These are phyloP conservation scores for Aspergillus sclerotialis DNA, from an alignment of 2,329 filamentous ascomycete species.

Conservation along the genomic window DNA sequence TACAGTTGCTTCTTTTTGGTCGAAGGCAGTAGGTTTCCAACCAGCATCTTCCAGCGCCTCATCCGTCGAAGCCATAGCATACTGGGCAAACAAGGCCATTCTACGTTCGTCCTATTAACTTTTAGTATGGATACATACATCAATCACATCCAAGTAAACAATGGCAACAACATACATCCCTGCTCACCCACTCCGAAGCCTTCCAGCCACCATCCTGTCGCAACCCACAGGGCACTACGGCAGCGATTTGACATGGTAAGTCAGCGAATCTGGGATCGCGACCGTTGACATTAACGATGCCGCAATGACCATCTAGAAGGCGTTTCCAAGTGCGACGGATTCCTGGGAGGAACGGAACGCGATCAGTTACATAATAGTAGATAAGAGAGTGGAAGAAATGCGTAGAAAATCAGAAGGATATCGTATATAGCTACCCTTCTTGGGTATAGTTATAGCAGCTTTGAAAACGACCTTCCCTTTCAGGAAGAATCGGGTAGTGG, in stretches of 20 bases:
- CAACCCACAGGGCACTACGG: slow-evolving; percentile 61
- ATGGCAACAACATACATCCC: slow-evolving; percentile 27
- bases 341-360: slow-evolving; percentile 37
- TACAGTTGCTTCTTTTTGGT: slow-evolving; percentile 65
- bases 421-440: too few species aligned
- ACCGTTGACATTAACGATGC: slow-evolving; percentile 65
- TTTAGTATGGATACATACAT: slow-evolving; percentile 39
- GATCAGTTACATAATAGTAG: neutral
- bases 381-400: slow-evolving; percentile 1
- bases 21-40: slow-evolving; percentile 58
- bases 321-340: slow-evolving; percentile 71
- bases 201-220: slow-evolving; percentile 38
- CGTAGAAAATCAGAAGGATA: too few species aligned
- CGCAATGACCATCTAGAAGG: slow-evolving; percentile 71
- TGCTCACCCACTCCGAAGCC: slow-evolving; percentile 38
- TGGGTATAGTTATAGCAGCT: slow-evolving; percentile 13
- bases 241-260: slow-evolving; percentile 79
- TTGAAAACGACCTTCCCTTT: slow-evolving; percentile 26
- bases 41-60: slow-evolving; percentile 80
- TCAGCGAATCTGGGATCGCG: slow-evolving; percentile 59
- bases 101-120: slow-evolving; percentile 56
- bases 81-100: slow-evolving; percentile 89
- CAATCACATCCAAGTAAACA: neutral
- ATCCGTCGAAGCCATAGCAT: slow-evolving; percentile 75
- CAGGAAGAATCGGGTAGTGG: slow-evolving; percentile 19